Base-by-base conservation (phyloP, 2,329 filamentous ascomycete species). In the Fusarium stilboides region DNA sequence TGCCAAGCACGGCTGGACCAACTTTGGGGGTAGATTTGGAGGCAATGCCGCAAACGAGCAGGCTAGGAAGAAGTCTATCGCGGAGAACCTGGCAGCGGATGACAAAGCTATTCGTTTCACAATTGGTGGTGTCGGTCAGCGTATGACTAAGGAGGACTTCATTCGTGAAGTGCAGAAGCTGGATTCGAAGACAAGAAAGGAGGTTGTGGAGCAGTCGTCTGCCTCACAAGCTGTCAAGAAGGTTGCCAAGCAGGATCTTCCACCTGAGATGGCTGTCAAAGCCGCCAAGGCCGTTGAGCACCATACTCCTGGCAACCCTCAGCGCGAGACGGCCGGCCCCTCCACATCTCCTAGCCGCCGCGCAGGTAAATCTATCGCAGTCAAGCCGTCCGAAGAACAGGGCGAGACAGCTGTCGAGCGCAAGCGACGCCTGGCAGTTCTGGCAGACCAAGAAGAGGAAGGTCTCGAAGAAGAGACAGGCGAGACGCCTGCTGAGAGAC, bases 101-200 rank as follows among this genome's bases (percentile, higher is more conserved):
- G 92, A 94, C 69, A 86, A 87, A 15, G 85, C 89, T 57, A 89
- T 95, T 57, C 88, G 92, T 15, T 95, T 94, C 79, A 94, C 90
- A 2, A 92, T 95, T 67, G 88, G 87, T 44, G 89, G 90, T 34
- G 87, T 89, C n/a, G 91, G 91, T 8, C 85, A 86, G 65, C 88
- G 92, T 47, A 91, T 96, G 88, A 94, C 87, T 65, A 94, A 94
- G 80, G 88, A 91, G 6, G 92, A 94, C 74, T 95, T 96, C 76
- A 89, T 96, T 64, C 83, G 86, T 46, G 89, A 93, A 75, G 90
- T 96, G 75, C 88, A 89, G 68, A 87, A 89, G 68, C 84, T 95
- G 62, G 92, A 95, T 76, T 87, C 88, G 24, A 88, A 88, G 74
- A 88, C 89, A 15, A 85, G 86, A 8, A 82, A 81, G 36, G 84